Base-by-base conservation (phyloP, 805 yeast species). In the Saccharomycopsis sp. region DNA sequence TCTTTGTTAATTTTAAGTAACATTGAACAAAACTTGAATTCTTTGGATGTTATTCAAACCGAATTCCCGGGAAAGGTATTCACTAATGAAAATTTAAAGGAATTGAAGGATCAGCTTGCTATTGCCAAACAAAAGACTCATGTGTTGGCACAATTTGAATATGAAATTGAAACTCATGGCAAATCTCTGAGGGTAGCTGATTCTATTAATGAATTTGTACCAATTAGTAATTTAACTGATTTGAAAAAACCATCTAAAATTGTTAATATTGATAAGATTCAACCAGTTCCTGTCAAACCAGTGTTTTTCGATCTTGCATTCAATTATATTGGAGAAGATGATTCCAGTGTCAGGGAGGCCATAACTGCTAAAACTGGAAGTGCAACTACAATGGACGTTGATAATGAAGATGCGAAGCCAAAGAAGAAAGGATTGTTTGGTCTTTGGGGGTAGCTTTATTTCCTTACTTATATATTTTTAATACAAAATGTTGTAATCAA, bases 271-370 rank as follows among this genome's bases (percentile, higher is more conserved):
- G 56, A 41, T 19, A 53, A 55, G n/a, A 40, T 87, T 33, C 66
- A 64, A 51, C 84, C 94, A 1, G 76, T 85, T 1, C 72, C 79
- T 43, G 75, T 81, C 46, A 90, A 93, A 63, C 96, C 98, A 0
- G 95, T 88, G 7, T 73, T 89, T 56, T 93, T 87, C 56, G 98
- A 90, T 59, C 69, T 86, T 52, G 97, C 95, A 0, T 89, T 71
- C 68, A 89, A 88, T 59, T 88, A 85, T 57, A 73, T 89, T 43
- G 68, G 71, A 28, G 67, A 64, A 32, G 42, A 58, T 41, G 64
- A 59, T 37, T 28, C 34, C 28, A 36, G 42, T 19, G 45, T 33
- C n/a, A 55, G 51, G n/a, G 55, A 33, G n/a, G 40, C 39, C 17
- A 13, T 40, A 8, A 26, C 36, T 9, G 27, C 13, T 11, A 21